Conservation (phyloP, 306 rosid genomes). For the Betula pendula region DNA sequence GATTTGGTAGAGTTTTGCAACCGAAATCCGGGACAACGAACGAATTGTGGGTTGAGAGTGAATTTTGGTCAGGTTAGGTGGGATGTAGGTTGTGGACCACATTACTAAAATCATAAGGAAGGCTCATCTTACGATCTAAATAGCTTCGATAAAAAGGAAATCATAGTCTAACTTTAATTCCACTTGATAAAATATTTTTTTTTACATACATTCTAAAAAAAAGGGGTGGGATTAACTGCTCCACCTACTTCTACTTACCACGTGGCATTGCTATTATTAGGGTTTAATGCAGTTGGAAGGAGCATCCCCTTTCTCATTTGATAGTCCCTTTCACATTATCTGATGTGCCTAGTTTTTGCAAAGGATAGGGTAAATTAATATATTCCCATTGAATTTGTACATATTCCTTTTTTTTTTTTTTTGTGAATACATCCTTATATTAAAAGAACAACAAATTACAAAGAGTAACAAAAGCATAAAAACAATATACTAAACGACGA, state of each 20-base stretch:
- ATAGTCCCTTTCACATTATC: not conserved
- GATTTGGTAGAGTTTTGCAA: no score
- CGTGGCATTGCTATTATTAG: not conserved
- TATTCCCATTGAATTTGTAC: no score
- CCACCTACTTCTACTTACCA: slow-evolving; percentile 28
- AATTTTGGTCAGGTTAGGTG: slow-evolving; percentile 1
- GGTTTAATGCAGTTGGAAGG: not conserved
- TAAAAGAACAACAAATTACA: no score
- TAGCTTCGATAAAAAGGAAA: slow-evolving; percentile 6
- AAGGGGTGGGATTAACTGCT: slow-evolving; percentile 18
- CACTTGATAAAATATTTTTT: slow-evolving; percentile 19
- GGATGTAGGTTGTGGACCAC: not conserved
- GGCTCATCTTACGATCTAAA: not conserved
- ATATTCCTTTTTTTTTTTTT: no score
- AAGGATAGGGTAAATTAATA: no score
- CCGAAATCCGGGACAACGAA: no score
- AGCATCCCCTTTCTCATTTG: not conserved
- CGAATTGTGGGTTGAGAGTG: not conserved
- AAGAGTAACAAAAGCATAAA: no score
- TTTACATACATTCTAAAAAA: slow-evolving; percentile 14
- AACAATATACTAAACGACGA: no score
- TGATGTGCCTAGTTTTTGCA: not conserved
- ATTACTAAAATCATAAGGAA: not conserved
- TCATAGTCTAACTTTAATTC: not conserved
- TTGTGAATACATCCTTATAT: no score